Evolutionary conservation across 257 asterid species (phyloP).

Genomic region (Nicotiana benthamiana): DNA sequence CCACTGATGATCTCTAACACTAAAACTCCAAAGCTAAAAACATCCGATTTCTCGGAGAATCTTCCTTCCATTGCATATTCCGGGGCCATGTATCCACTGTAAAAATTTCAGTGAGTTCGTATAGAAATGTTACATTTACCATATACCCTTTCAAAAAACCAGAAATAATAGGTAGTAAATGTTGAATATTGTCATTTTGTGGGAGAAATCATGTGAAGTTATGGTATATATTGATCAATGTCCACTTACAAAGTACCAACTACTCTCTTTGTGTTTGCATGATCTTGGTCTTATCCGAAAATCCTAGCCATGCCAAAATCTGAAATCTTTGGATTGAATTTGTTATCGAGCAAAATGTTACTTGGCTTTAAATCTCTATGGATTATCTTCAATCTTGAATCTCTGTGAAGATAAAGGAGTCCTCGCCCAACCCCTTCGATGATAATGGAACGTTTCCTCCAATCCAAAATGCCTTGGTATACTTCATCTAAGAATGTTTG

Average conservation of each 20-base stretch:
- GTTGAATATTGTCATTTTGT: background rate
- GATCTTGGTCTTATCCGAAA: conserved; percentile 29
- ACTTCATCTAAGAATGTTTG: conserved; percentile 13
- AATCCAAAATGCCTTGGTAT: conserved; percentile 11
- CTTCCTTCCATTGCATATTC: conserved; percentile 67
- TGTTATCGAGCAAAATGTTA: conserved; percentile 47
- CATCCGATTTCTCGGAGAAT: conserved; percentile 52
- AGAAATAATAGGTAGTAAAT: too few species aligned
- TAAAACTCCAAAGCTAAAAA: conserved; percentile 55
- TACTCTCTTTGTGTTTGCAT: conserved; percentile 46
- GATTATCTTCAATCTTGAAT: conserved; percentile 48
- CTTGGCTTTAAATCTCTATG: conserved; percentile 54
- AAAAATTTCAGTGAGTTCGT: background rate
- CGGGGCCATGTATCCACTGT: conserved; percentile 70
- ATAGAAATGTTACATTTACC: background rate
- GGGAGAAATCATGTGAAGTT: background rate
- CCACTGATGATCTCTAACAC: conserved; percentile 52
- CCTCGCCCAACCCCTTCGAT: conserved; percentile 50
- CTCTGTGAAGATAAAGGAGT: conserved; percentile 53
- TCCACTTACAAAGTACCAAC: conserved; percentile 58
- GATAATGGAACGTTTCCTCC: conserved; percentile 22
- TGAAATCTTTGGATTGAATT: conserved; percentile 57
- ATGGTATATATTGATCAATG: background rate
- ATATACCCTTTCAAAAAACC: too few species aligned
- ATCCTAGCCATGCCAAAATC: conserved; percentile 67